Conservation (phyloP, 257 asterid species). For the Avicennia marina region DNA sequence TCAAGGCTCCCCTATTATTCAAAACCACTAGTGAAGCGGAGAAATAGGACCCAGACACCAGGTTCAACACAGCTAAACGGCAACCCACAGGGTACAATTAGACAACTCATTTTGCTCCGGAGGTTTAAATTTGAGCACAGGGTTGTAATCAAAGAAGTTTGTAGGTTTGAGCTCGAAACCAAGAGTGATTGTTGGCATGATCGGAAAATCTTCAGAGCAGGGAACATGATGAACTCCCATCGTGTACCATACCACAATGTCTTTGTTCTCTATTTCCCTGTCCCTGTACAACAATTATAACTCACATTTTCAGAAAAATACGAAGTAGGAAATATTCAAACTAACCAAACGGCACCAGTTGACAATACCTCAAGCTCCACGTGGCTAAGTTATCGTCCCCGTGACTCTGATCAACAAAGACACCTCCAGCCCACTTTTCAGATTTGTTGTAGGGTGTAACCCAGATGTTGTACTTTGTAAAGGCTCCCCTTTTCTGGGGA, state of each 20-base stretch:
- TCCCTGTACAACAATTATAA: constrained; percentile 23
- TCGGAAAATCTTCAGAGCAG: constrained; percentile 39
- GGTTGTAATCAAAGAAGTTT: constrained; percentile 52
- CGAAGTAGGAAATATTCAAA: too few relatives aligned
- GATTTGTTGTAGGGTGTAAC: constrained; percentile 39
- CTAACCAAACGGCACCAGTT: neutral
- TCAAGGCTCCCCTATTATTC: too few relatives aligned
- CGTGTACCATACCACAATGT: constrained; percentile 50
- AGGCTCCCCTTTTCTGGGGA: constrained; percentile 27
- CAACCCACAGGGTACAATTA: too few relatives aligned
- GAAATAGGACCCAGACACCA: too few relatives aligned
- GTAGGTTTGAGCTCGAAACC: constrained; percentile 38
- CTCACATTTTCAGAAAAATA: too few relatives aligned
- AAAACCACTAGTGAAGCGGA: too few relatives aligned
- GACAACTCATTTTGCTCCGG: neutral
- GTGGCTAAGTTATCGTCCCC: constrained; percentile 37
- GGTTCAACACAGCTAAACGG: too few relatives aligned
- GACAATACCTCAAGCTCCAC: constrained; percentile 32
- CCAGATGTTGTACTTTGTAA: constrained; percentile 38
- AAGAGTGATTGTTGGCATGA: constrained; percentile 34
- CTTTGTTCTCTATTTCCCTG: constrained; percentile 36
- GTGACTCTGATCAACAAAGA: constrained; percentile 24
- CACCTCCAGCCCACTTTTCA: constrained; percentile 40
- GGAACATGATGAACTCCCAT: constrained; percentile 45
- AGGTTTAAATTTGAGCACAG: constrained; percentile 31